Evolutionary conservation across 2,329 filamentous ascomycete genomes (phyloP).

Genomic region (Neonectria ditissima): DNA sequence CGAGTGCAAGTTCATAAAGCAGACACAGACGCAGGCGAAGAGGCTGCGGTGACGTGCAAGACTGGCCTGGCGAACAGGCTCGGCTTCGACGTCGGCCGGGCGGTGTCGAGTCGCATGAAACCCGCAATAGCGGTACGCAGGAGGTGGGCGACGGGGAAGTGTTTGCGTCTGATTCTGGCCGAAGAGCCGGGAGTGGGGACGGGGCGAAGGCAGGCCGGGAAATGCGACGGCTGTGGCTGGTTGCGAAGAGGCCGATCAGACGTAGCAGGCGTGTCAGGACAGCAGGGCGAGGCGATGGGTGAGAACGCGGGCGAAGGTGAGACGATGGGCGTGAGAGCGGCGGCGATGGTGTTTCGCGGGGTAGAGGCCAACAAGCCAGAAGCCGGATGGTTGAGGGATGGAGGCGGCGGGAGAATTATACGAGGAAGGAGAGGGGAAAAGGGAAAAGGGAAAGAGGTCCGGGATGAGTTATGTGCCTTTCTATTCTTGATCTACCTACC

Average conservation of each 20-base stretch:
- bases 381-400: not conserved
- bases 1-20: conserved; percentile 39
- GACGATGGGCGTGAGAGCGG: conserved; percentile 34
- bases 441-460: not conserved
- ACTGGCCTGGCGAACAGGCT: not conserved
- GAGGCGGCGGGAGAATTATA: not conserved
- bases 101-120: conserved; percentile 22
- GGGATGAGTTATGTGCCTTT: not conserved
- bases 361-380: conserved; percentile 21
- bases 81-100: conserved; percentile 20
- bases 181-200: conserved; percentile 29
- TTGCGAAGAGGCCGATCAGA: conserved; percentile 40
- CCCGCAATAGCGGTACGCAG: conserved; percentile 4
- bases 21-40: conserved; percentile 5
- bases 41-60: conserved; percentile 20
- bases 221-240: conserved; percentile 14
- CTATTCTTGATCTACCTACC: not conserved
- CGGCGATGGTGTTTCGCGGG: conserved; percentile 40
- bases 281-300: conserved; percentile 9
- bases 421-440: not conserved
- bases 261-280: conserved; percentile 40
- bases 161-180: conserved; percentile 3
- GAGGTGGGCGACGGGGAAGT: too few species aligned
- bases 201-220: conserved; percentile 37
- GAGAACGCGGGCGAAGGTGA: conserved; percentile 35